phyloP scores from a whole-genome alignment of 2,329 filamentous ascomycete species.

The Calonectria henricotiae region DNA sequence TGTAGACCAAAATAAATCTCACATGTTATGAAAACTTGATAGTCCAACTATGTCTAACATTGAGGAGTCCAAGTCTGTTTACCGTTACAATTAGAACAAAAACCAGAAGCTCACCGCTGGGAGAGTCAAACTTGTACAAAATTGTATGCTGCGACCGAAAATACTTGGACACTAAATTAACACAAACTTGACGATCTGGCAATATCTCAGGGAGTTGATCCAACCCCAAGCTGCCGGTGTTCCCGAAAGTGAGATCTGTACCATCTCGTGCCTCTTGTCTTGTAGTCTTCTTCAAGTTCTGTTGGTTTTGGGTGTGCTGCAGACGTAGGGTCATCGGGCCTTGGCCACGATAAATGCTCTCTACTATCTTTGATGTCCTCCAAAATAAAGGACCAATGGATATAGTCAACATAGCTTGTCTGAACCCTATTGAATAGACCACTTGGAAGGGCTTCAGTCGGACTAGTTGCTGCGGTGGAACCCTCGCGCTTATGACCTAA shows the following conservation, averaged over 20 bases:
- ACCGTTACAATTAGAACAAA: too few relatives aligned
- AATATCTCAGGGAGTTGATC: conserved; percentile 44
- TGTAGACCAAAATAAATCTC: too few relatives aligned
- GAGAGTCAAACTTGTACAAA: conserved; percentile 43
- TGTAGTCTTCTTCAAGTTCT: not conserved
- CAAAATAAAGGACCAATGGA: conserved; percentile 57
- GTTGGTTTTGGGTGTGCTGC: not conserved
- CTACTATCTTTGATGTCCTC: conserved; percentile 57
- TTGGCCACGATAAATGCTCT: conserved; percentile 49
- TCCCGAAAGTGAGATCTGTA: conserved; percentile 15
- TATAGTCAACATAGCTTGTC: conserved; percentile 53
- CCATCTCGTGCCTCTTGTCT: not conserved
- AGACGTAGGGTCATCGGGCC: rapidly evolving
- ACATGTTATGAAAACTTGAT: too few relatives aligned
- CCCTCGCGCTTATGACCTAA: too few relatives aligned
- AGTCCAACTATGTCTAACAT: conserved; percentile 32
- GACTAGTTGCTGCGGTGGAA: not conserved
- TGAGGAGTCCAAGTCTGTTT: conserved; percentile 38
- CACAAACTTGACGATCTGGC: conserved; percentile 51
- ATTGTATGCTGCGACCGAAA: conserved; percentile 51
- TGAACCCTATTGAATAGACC: not conserved
- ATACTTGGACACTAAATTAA: conserved; percentile 54
- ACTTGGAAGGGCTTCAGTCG: rapidly evolving
- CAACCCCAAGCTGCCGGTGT: conserved; percentile 5
- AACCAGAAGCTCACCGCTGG: too few relatives aligned